Percentiles rank a stretch among this genome's conserved stretches.
phyloP scores from a whole-genome alignment of 257 asterid genomes.

The Petunia secreta region DNA sequence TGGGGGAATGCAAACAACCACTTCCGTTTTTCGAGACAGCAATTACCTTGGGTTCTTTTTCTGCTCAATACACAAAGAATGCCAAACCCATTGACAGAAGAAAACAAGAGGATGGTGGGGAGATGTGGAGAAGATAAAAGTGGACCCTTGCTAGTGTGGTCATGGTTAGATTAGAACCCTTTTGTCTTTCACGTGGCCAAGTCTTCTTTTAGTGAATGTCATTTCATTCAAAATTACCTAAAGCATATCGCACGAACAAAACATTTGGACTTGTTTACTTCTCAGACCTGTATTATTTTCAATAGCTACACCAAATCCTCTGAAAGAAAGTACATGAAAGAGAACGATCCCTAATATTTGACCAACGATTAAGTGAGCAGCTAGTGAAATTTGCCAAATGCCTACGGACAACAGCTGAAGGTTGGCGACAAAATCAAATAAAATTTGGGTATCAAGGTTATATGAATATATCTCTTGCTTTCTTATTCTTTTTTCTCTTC shows the following conservation, averaged over 20 bases:
- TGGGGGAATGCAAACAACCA: background rate
- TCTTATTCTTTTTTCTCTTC: background rate
- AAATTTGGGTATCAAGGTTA: background rate
- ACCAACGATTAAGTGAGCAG: background rate
- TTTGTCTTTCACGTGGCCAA: background rate
- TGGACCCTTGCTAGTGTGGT: slow-evolving; percentile 7
- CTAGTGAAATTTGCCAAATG: background rate
- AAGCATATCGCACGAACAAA: background rate
- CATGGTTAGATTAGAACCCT: background rate
- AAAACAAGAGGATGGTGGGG: background rate
- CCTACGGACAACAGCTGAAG: background rate
- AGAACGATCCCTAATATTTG: background rate
- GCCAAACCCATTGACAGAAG: background rate
- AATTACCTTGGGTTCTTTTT: background rate
- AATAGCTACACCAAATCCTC: background rate
- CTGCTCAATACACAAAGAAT: background rate
- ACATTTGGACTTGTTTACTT: background rate
- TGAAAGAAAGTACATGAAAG: background rate
- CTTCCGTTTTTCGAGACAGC: background rate
- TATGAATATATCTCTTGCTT: background rate
- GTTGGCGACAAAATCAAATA: background rate
- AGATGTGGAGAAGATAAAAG: background rate
- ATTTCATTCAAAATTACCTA: background rate
- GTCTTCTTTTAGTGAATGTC: background rate
- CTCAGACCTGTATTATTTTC: background rate